Base-by-base conservation (phyloP, 1,139 yeast species). In the Yarrowia galli region DNA sequence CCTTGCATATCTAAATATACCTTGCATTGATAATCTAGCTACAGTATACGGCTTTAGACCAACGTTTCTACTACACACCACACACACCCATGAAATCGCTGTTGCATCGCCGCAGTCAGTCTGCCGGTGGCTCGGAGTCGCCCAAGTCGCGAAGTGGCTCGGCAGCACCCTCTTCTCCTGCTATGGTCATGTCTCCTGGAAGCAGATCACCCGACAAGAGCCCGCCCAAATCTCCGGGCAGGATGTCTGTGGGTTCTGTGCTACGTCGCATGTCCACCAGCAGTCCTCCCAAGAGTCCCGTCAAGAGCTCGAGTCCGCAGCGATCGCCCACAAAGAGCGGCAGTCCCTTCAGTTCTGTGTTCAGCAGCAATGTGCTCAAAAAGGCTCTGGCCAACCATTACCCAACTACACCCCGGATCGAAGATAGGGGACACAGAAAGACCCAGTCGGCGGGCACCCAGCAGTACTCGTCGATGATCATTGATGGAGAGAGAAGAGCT, bases 381-480 rank as follows among this genome's bases (percentile, higher is more conserved):
- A 38, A 25, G 23, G 61, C 46, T 22, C 46, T 54, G 15, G 36
- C 46, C 2, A 40, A 20, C 4, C 45, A 54, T 12, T 54, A 42
- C 18, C 43, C 63, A 5, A 53, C 22, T 16, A 51, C 58, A 4
- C 43, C 58, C 4, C 8, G 58, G 3, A 51, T 53, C 2, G 60
- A 53, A 4, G 45, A 38, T 6, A 54, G 40, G 12, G 61, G 61
- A 5, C 63, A 56, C 12, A 10, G 63, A 12, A 56, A 56, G 38
- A 40, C 48, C 16, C 12, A 56, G 18, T 56, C 63, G 1, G 63
- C 49, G 3, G 38, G 48, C 2, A 28, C 32, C 32, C 63, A 40
- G 25, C 63, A 25, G 63, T 56, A 56, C 38, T 40, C 63, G 18
- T 56, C 63, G 18, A 56, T 56, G 63, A 56, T 56, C 20, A 40